phyloP scores from a whole-genome alignment of 495 filamentous ascomycete species.

The Chaetomium tenue region DNA sequence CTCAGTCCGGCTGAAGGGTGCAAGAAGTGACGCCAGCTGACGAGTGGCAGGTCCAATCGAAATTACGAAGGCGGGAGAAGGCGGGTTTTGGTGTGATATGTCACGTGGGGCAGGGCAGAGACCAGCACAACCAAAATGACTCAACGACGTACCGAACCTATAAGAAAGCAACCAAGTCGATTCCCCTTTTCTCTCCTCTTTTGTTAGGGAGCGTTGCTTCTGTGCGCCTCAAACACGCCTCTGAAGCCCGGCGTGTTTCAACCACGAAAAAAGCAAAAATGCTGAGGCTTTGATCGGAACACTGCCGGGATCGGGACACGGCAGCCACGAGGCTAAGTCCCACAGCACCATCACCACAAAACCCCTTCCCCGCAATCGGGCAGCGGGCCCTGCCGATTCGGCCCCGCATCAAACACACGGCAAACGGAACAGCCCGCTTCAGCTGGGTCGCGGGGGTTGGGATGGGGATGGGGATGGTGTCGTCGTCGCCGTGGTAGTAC shows the following conservation, averaged over 20 bases:
- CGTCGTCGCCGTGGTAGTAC: too few species aligned
- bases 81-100: background rate
- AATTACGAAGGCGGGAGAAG: constrained; percentile 13
- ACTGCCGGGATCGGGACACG: background rate
- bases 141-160: too few species aligned
- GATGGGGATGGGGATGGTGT: background rate
- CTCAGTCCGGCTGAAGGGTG: background rate
- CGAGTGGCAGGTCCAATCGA: constrained; percentile 11
- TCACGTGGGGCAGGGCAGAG: constrained; percentile 2
- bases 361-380: constrained; percentile 13
- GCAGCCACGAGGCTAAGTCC: background rate
- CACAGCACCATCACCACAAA: background rate
- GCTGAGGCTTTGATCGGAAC: background rate
- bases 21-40: background rate
- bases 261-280: too few species aligned
- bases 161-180: too few species aligned
- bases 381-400: constrained; percentile 15
- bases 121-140: background rate
- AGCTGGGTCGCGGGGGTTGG: background rate
- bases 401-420: constrained; percentile 4
- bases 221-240: background rate
- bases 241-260: too few species aligned
- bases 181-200: too few species aligned
- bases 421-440: constrained; percentile 1
- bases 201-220: too few species aligned